Evolutionary conservation across 257 asterid genomes (phyloP).

Genomic region (Coffea canephora): DNA sequence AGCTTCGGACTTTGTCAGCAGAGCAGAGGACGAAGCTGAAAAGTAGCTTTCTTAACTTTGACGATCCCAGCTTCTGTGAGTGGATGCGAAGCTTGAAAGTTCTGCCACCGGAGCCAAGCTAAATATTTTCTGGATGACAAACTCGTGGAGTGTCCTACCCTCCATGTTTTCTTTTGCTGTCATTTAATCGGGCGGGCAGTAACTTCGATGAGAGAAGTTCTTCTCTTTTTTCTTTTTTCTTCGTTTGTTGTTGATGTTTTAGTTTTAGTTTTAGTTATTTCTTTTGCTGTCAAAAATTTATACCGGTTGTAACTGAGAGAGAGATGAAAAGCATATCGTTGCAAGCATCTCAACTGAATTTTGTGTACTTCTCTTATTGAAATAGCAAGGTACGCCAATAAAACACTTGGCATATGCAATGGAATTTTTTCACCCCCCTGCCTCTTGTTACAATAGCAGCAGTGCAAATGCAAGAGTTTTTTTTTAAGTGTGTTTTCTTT

Average conservation of each 20-base stretch:
- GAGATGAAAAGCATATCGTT: not conserved
- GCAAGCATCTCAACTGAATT: not conserved
- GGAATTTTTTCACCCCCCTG: too few relatives aligned
- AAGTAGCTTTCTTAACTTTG: slow-evolving; percentile 85
- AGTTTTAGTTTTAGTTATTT: not conserved
- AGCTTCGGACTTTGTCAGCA: slow-evolving; percentile 70
- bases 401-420: not conserved
- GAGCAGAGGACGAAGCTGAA: slow-evolving; percentile 81
- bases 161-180: not conserved
- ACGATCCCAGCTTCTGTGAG: slow-evolving; percentile 95
- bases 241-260: too few relatives aligned
- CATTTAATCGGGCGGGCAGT: not conserved
- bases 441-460: too few relatives aligned
- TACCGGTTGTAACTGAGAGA: not conserved
- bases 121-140: not conserved
- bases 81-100: slow-evolving; percentile 90
- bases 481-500: too few relatives aligned
- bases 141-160: not conserved
- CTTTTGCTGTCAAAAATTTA: not conserved
- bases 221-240: too few relatives aligned
- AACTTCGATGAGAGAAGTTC: slow-evolving; percentile 1
- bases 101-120: slow-evolving; percentile 78
- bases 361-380: not conserved
- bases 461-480: too few relatives aligned
- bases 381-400: not conserved